Conservation (phyloP, 495 filamentous ascomycete genomes). For the Hypomontagnella submonticulosa region DNA sequence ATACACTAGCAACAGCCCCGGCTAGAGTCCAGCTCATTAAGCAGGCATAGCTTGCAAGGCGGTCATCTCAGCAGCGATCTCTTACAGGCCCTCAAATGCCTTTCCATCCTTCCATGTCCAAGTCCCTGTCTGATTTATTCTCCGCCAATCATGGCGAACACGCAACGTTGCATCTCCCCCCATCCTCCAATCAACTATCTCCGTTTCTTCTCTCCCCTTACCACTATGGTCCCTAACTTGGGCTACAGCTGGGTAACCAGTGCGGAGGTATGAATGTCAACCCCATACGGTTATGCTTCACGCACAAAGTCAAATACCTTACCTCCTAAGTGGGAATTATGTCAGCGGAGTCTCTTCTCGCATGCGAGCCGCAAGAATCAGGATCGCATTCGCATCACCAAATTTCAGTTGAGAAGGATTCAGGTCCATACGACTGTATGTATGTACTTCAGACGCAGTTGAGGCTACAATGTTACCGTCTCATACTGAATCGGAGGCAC, state of each 20-base stretch:
- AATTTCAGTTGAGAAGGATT: conserved; percentile 32
- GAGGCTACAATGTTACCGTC: conserved; percentile 39
- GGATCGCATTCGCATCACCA: background rate
- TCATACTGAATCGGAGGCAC: conserved; percentile 26
- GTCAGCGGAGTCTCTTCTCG: conserved; percentile 21
- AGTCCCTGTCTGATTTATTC: conserved; percentile 28
- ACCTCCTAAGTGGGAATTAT: conserved; percentile 24
- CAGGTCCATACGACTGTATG: conserved; percentile 2
- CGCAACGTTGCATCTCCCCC: conserved; percentile 41
- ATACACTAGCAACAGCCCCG: no score
- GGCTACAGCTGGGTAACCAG: conserved; percentile 24
- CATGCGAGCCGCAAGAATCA: background rate
- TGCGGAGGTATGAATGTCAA: conserved; percentile 31
- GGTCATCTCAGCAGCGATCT: conserved; percentile 20
- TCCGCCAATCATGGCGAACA: conserved; percentile 30
- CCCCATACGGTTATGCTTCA: conserved; percentile 19
- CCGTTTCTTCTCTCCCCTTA: conserved; percentile 7
- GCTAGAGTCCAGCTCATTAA: background rate
- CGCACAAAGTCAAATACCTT: conserved; percentile 26
- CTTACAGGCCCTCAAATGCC: conserved; percentile 15
- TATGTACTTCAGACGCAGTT: conserved; percentile 25
- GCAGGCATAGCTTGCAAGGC: conserved; percentile 13
- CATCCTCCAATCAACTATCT: conserved; percentile 20
- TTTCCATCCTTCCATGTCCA: conserved; percentile 24
- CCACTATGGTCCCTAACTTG: conserved; percentile 2